Evolutionary conservation across 163 green algal genomes (phyloP).

Genomic region (Scenedesmus sp.): DNA sequence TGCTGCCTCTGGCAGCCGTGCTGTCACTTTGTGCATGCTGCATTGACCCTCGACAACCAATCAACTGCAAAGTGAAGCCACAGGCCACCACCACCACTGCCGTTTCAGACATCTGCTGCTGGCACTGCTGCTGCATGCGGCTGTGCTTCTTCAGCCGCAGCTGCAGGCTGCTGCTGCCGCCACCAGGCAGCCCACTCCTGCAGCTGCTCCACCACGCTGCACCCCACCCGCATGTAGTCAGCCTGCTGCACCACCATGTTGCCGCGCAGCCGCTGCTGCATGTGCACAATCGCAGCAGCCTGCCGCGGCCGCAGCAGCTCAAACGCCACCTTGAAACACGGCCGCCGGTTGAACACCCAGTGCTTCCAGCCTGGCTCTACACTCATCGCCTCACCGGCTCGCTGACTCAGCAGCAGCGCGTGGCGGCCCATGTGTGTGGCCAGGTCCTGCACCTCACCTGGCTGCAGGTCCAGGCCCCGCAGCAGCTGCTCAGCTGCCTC

Average conservation of each 20-base stretch:
- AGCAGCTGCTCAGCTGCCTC: neutral
- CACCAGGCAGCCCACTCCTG: constrained; percentile 3
- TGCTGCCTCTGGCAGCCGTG: neutral
- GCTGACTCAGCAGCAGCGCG: constrained; percentile 26
- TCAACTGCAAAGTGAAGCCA: neutral
- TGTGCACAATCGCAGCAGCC: constrained; percentile 18
- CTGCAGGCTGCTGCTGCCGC: neutral
- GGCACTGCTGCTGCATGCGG: neutral
- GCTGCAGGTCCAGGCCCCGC: neutral
- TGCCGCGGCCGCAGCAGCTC: constrained; percentile 31
- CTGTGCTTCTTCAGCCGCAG: neutral
- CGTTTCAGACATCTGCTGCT: neutral
- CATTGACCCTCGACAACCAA: neutral
- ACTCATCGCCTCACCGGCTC: constrained; percentile 13
- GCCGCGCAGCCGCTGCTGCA: constrained; percentile 31
- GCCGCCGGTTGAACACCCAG: constrained; percentile 31
- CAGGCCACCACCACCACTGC: neutral
- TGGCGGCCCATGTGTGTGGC: constrained; percentile 2
- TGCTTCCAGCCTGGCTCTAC: constrained; percentile 37
- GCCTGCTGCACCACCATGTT: constrained; percentile 25
- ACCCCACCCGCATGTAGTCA: constrained; percentile 32
- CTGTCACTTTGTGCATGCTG: neutral
- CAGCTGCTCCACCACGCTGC: constrained; percentile 28
- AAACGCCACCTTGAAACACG: constrained; percentile 42
- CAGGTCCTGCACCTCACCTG: neutral